A percentile compares a stretch with the other conserved stretches of the same genome.
Conservation (phyloP, 2,329 filamentous ascomycete genomes). For the Phialocephala subalpina region DNA sequence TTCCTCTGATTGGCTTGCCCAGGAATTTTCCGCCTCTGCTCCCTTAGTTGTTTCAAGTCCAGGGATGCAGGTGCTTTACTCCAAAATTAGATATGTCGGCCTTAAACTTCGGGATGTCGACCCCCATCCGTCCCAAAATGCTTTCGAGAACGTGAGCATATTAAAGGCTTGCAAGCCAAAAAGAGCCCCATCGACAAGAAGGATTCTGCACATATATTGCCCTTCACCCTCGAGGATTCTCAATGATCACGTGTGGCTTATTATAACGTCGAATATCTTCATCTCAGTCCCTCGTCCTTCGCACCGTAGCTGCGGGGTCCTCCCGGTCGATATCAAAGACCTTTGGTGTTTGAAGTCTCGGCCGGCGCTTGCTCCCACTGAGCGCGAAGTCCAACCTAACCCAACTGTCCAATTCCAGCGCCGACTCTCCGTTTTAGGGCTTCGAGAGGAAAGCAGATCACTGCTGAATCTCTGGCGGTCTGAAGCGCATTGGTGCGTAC, state of each 20-base stretch:
- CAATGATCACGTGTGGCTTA: conserved; percentile 4
- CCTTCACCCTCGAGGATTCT: conserved; percentile 1
- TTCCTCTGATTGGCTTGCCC: conserved; percentile 14
- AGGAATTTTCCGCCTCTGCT: conserved; percentile 8
- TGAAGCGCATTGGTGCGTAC: conserved; percentile 26
- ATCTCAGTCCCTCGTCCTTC: conserved; percentile 5
- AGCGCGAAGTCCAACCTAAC: conserved; percentile 27
- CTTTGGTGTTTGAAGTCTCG: conserved; percentile 32
- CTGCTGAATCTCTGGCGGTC: conserved; percentile 16
- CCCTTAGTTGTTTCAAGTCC: conserved; percentile 26
- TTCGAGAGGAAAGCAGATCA: conserved; percentile 13
- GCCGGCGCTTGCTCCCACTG: conserved; percentile 34
- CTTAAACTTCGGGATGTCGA: conserved; percentile 9
- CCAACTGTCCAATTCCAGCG: conserved; percentile 15
- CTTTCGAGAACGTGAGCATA: conserved; percentile 15
- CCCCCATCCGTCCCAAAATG: conserved; percentile 1
- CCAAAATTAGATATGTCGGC: conserved; percentile 24
- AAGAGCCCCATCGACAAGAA: conserved; percentile 10
- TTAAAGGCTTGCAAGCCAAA: conserved; percentile 12
- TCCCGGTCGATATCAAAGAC: conserved; percentile 32
- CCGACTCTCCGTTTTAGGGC: conserved; percentile 12
- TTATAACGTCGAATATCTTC: background rate
- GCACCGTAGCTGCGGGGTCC: conserved; percentile 33
- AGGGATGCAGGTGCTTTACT: conserved; percentile 9
- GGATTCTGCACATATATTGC: conserved; percentile 1